Conservation (phyloP, 2,329 filamentous ascomycete genomes). For the Ramichloridium luteum region DNA sequence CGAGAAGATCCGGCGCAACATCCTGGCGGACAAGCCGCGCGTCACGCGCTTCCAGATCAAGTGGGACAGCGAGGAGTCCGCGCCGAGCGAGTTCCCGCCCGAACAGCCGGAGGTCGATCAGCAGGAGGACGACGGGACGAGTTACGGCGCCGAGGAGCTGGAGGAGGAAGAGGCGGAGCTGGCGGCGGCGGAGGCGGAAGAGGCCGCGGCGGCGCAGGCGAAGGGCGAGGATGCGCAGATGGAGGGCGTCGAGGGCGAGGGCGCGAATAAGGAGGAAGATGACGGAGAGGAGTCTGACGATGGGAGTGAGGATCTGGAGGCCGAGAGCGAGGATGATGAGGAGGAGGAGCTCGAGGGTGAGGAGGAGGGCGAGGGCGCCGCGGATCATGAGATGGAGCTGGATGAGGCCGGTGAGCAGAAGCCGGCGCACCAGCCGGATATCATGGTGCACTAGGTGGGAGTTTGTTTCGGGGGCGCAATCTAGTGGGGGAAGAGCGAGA, state of each 20-base stretch:
- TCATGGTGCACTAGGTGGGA: slow-evolving; percentile 20
- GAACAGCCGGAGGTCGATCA: slow-evolving; percentile 94
- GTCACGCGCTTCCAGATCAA: slow-evolving; percentile 98
- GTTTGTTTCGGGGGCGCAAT: too few relatives aligned
- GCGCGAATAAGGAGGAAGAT: slow-evolving; percentile 39
- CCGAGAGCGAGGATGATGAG: slow-evolving; percentile 32
- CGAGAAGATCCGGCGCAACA: slow-evolving; percentile 82
- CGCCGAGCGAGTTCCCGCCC: slow-evolving; percentile 88
- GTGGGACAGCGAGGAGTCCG: slow-evolving; percentile 97
- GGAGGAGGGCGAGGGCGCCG: slow-evolving; percentile 22
- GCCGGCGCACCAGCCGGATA: slow-evolving; percentile 12
- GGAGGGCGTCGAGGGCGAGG: slow-evolving; percentile 49
- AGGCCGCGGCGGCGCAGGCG: slow-evolving; percentile 28
- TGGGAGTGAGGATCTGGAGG: slow-evolving; percentile 42
- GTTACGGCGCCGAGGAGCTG: slow-evolving; percentile 79
- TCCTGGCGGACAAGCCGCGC: slow-evolving; percentile 91
- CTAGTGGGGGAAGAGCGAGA: too few relatives aligned
- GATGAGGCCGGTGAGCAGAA: slow-evolving; percentile 14
- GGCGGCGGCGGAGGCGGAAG: slow-evolving; percentile 42
- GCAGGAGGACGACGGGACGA: slow-evolving; percentile 65
- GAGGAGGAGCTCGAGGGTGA: slow-evolving; percentile 31
- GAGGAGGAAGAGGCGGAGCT: slow-evolving; percentile 57
- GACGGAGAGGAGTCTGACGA: slow-evolving; percentile 57
- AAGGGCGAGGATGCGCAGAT: slow-evolving; percentile 56
- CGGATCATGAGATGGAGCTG: slow-evolving; percentile 22